Evolutionary conservation across 345 rosid genomes (phyloP), one percentile per base, ranked within the genome.

Genomic region (Arabis hirsuta): DNA sequence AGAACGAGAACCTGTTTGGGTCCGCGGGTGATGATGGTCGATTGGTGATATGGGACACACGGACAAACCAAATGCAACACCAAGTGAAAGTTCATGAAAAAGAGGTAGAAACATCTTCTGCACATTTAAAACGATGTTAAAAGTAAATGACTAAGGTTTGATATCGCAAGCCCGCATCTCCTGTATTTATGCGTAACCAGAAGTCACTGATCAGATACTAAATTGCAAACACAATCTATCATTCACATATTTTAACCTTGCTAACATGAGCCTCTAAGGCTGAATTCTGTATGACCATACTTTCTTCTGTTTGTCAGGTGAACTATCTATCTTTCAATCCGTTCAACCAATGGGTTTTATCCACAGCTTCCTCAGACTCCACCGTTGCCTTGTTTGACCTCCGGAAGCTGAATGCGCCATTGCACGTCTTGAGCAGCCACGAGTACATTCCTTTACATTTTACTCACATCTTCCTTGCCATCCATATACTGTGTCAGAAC

Each of bases 281-380:
- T 42, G 29, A 42, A 60, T 27, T 61, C 65, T 65, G 10, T 3
- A 29, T 57, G 53, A 50, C 53, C 31, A 61, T 41, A 29, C n/a
- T 67, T 16, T 38, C 22, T 46, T 63, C 45, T 60, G 48, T 61
- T 65, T 65, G 12, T 42, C 84, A 91, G 96, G 80, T 90, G 48
- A 91, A 95, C 71, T 87, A 84, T 76, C 65, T 90, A 51, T 86
- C 99, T 24, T 95, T 95, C 85, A 91, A 95, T 81, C 88, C 87
- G 1, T 86, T 78, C 55, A 86, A 91, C 65, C 96, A 95, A 55
- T 90, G 96, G 93, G 74, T 95, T 61, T 72, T 95, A 62, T 96
- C 99, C 41, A 95, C 98, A 32, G 97, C 96, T 34, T 91, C 98
- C 62, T 90, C 94, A 26, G 99, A 95, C 74, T 78, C 90, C 5